Evolutionary conservation across 140 eudicot species (phyloP).

Genomic region (Senecio squalidus): DNA sequence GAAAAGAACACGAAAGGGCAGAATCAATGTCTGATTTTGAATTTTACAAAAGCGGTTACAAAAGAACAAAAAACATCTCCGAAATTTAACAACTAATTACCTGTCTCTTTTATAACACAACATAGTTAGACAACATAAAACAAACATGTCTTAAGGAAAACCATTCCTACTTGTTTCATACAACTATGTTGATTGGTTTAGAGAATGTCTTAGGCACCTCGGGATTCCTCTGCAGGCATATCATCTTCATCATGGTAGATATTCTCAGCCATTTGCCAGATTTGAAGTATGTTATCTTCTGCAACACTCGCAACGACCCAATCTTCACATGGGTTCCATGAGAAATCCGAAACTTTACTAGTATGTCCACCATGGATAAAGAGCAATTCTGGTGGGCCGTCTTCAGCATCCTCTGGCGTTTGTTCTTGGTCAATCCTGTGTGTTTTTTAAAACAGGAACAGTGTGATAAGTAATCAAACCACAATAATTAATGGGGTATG

Average conservation of each 20-base stretch:
- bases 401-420: slow-evolving; percentile 90
- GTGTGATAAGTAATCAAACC: not conserved
- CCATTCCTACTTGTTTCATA: slow-evolving; percentile 3
- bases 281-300: slow-evolving; percentile 87
- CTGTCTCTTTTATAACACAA: slow-evolving; percentile 20
- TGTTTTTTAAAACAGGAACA: not conserved
- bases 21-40: not conserved
- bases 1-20: not conserved
- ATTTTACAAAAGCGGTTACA: not conserved
- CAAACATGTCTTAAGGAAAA: not conserved
- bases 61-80: not conserved
- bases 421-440: slow-evolving; percentile 79
- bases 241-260: slow-evolving; percentile 80
- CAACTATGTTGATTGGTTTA: not conserved
- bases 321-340: slow-evolving; percentile 97
- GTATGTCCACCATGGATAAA: slow-evolving; percentile 97
- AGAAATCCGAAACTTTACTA: slow-evolving; percentile 87
- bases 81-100: not conserved
- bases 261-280: slow-evolving; percentile 99
- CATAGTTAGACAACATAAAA: slow-evolving; percentile 15
- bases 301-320: slow-evolving; percentile 96
- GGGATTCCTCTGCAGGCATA: slow-evolving; percentile 56
- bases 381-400: slow-evolving; percentile 93
- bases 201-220: slow-evolving; percentile 22
- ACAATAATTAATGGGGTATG: not conserved